These are phyloP conservation scores for Phytophthora ramorum DNA, from an alignment of 352 stramenopile species.

Conservation along the genomic window DNA sequence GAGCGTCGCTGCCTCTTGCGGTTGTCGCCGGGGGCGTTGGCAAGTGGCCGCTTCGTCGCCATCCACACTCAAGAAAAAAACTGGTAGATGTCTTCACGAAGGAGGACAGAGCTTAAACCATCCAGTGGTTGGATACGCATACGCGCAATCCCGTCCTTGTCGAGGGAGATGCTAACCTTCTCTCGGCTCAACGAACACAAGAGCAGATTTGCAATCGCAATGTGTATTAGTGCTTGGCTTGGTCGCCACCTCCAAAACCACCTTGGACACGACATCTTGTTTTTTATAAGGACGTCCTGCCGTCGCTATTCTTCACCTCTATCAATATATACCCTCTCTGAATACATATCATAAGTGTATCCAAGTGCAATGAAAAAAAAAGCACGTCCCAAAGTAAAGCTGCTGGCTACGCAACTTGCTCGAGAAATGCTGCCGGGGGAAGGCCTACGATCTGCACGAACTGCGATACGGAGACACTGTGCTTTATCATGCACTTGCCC, in stretches of 20 bases:
- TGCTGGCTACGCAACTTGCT: conserved; percentile 18
- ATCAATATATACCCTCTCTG: conserved; percentile 34
- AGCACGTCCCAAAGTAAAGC: conserved; percentile 14
- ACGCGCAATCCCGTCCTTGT: conserved; percentile 93
- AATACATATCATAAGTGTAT: conserved; percentile 22
- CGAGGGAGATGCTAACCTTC: conserved; percentile 95
- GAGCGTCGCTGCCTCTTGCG: conserved; percentile 23
- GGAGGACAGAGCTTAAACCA: conserved; percentile 89
- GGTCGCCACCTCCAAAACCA: conserved; percentile 45
- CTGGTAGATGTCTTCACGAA: conserved; percentile 64
- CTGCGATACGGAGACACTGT: conserved; percentile 14
- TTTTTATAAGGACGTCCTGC: conserved; percentile 24
- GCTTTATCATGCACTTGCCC: conserved; percentile 29
- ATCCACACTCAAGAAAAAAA: conserved; percentile 60
- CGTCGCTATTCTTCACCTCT: conserved; percentile 13
- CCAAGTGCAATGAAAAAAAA: background rate
- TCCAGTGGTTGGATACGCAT: conserved; percentile 79
- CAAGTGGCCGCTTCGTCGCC: conserved; percentile 20
- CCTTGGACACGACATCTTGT: background rate
- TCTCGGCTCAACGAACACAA: conserved; percentile 94
- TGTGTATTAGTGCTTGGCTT: conserved; percentile 31
- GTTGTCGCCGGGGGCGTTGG: background rate
- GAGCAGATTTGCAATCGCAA: background rate
- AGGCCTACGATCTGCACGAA: conserved; percentile 28
- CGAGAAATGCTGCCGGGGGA: conserved; percentile 18